These are phyloP conservation scores for Erythrophleum ivorense DNA, from an alignment of 331 rosid species.

Conservation along the genomic window DNA sequence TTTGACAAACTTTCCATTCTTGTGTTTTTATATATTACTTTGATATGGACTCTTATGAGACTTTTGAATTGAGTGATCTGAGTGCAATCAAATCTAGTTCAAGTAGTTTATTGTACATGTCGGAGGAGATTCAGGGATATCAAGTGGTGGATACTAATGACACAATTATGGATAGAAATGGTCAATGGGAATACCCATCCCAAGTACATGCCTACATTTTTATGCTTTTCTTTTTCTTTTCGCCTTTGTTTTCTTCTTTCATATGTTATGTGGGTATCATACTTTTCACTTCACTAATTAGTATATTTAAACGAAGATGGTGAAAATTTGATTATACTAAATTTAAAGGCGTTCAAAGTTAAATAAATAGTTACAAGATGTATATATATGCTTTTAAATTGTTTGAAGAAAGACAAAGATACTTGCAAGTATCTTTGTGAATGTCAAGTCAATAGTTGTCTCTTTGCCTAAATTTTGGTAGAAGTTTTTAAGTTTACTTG, in stretches of 20 bases:
- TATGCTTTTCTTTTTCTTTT: background rate
- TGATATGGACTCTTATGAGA: no score
- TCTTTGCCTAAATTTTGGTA: background rate
- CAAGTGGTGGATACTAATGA: conserved; percentile 88
- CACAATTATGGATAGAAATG: conserved; percentile 94
- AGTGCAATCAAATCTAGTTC: no score
- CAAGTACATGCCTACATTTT: conserved; percentile 54
- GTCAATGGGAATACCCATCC: conserved; percentile 88
- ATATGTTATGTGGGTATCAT: background rate
- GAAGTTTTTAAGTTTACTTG: no score
- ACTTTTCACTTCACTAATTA: conserved; percentile 14
- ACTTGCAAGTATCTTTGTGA: background rate
- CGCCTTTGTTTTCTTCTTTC: background rate
- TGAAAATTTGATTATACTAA: conserved; percentile 6
- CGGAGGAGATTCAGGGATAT: conserved; percentile 71
- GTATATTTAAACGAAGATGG: background rate
- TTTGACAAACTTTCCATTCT: no score
- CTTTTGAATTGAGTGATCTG: no score
- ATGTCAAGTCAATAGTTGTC: background rate
- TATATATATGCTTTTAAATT: background rate
- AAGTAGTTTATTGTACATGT: conserved; percentile 83
- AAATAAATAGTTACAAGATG: conserved; percentile 3
- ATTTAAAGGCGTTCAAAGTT: background rate
- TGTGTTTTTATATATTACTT: no score
- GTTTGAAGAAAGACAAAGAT: conserved; percentile 3